A percentile compares a stretch with the other conserved stretches of the same genome.
These are phyloP conservation scores for Stachybotrys echinatus DNA, from an alignment of 2,329 filamentous ascomycete genomes.

Conservation along the genomic window DNA sequence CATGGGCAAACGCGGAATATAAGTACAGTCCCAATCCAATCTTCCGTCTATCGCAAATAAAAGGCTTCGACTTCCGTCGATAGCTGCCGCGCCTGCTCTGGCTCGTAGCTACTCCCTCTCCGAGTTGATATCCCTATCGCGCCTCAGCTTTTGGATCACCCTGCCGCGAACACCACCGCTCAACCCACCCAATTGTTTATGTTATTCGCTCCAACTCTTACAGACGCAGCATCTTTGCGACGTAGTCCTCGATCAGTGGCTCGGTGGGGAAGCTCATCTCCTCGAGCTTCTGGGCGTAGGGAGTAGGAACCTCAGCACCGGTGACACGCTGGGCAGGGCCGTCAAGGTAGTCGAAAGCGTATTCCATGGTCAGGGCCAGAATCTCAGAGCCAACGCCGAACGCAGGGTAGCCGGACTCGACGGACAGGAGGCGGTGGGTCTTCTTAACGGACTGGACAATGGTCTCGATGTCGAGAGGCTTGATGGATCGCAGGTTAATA, in stretches of 20 bases:
- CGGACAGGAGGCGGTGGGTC: constrained; percentile 83
- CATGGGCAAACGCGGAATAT: constrained; percentile 31
- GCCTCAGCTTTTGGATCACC: neutral
- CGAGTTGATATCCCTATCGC: neutral
- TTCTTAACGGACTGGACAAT: constrained; percentile 99
- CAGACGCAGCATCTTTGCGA: constrained; percentile 80
- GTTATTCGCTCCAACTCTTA: constrained; percentile 33
- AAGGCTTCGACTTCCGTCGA: neutral
- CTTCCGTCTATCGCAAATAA: constrained; percentile 28
- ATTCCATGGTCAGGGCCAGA: constrained; percentile 92
- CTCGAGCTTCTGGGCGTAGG: constrained; percentile 89
- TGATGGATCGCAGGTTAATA: constrained; percentile 95
- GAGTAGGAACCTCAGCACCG: constrained; percentile 94
- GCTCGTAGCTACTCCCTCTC: neutral
- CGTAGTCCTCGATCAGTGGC: constrained; percentile 79
- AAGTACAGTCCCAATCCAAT: constrained; percentile 33
- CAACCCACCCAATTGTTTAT: neutral
- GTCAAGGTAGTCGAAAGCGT: constrained; percentile 95
- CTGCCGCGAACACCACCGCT: neutral
- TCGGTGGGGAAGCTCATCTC: constrained; percentile 93
- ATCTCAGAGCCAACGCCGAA: constrained; percentile 93
- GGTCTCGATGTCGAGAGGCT: constrained; percentile 90
- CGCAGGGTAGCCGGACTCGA: constrained; percentile 94
- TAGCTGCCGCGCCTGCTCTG: constrained; percentile 12
- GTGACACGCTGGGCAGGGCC: constrained; percentile 91